Conservation (phyloP, 2,329 filamentous ascomycete species). For the Raffaelea deltoideospora region DNA sequence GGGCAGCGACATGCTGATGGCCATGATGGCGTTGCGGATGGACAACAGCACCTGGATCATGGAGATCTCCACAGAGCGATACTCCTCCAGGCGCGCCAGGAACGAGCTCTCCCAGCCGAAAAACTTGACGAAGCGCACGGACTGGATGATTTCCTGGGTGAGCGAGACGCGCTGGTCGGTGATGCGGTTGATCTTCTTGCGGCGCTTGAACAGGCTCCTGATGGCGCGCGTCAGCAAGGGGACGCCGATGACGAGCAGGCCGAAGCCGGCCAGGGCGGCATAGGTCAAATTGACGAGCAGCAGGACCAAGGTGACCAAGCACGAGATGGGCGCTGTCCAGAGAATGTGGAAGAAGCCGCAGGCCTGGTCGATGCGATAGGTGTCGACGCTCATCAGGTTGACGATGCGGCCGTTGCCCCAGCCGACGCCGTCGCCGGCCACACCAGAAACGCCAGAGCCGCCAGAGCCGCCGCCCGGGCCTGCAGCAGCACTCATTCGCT, state of each 20-base stretch:
- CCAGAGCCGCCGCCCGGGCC: conserved; percentile 18
- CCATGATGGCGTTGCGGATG: conserved; percentile 73
- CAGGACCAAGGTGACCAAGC: conserved; percentile 63
- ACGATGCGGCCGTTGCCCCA: conserved; percentile 90
- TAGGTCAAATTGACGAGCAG: conserved; percentile 80
- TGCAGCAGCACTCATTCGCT: too few relatives aligned
- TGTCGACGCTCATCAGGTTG: conserved; percentile 90
- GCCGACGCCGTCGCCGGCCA: conserved; percentile 57
- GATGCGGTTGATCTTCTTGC: conserved; percentile 76
- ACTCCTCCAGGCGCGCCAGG: conserved; percentile 56
- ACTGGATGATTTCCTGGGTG: conserved; percentile 82
- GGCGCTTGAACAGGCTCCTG: conserved; percentile 57
- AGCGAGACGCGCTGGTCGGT: conserved; percentile 85
- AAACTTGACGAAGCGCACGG: conserved; percentile 89
- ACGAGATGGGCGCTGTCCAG: conserved; percentile 73
- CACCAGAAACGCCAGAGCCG: conserved; percentile 22
- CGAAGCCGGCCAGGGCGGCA: conserved; percentile 79
- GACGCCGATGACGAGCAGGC: conserved; percentile 61
- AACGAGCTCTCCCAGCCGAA: conserved; percentile 94
- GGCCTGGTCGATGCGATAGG: conserved; percentile 80
- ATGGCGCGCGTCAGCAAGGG: conserved; percentile 67
- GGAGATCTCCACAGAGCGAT: conserved; percentile 62
- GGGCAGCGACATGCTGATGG: conserved; percentile 70
- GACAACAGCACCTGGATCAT: conserved; percentile 74
- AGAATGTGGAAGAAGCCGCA: conserved; percentile 79